Evolutionary conservation across 306 rosid genomes (phyloP), one percentile per base, ranked within the genome.

Genomic region (Malus orientalis): DNA sequence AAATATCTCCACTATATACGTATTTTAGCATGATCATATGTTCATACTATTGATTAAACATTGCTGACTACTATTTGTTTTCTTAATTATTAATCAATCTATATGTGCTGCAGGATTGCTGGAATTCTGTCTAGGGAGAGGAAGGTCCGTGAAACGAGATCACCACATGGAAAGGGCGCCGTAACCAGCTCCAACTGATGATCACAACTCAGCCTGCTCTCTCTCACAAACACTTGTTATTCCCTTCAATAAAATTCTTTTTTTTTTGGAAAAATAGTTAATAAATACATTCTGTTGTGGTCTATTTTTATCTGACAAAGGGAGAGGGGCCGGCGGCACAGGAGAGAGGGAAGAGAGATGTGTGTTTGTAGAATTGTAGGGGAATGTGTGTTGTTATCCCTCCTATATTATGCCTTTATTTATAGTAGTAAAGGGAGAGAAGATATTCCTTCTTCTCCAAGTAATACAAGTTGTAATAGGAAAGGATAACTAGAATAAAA

Each of bases 81-180:
- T 25, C 2, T 58, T 49, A 18, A 49, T 4, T 49, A 49, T 13
- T 23, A 45, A 15, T 20, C 19, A 18, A 16, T 32, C n/a, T 25
- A n/a, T 4, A 54, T 15, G 32, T 36, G 55, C 10, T 54, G 27
- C 72, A 90, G 95, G 81, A 81, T 87, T 40, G 90, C 89, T 8
- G 61, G 64, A 76, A 58, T 82, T 67, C 84, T 90, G 18, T 90
- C 90, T 3, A 71, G 74, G 23, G 92, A 86, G 81, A 83, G 79
- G 81, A 69, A 61, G 38, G 78, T 80, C 69, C 90, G 88, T 33
- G 73, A 82, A 73, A 68, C 70, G 5, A 60, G 69, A 40, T 68
- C 74, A 1, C 81, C 87, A 2, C 67, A 57, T 6, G 86, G 88
- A 22, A 59, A 38, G 11, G 71, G 19, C 20, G 30, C 69, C 23